Conservation (phyloP, 768 basidiomycete species). For the Suillus bovinus region DNA sequence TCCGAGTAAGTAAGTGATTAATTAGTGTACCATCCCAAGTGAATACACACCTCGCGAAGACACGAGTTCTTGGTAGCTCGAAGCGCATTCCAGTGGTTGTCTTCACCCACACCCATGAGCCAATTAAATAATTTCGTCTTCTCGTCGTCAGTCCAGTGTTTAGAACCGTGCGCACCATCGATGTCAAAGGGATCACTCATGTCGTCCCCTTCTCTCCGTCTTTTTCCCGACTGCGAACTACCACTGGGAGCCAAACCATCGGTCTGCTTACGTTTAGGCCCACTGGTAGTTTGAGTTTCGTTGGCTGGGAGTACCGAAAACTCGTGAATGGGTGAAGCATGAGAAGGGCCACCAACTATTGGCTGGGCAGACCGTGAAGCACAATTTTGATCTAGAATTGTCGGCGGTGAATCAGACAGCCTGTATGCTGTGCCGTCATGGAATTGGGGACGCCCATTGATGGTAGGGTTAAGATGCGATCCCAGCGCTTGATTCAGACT, state of each 20-base stretch:
- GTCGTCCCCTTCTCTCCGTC: constrained; percentile 33
- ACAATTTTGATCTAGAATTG: constrained; percentile 30
- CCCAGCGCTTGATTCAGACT: constrained; percentile 64
- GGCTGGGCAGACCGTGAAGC: constrained; percentile 27
- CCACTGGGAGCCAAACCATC: constrained; percentile 31
- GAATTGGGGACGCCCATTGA: constrained; percentile 33
- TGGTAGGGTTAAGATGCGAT: constrained; percentile 45
- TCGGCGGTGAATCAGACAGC: constrained; percentile 33
- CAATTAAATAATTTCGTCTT: constrained; percentile 76
- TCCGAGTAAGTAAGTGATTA: constrained; percentile 12
- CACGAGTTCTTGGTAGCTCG: constrained; percentile 82
- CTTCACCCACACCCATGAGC: constrained; percentile 71
- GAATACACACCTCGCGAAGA: constrained; percentile 62
- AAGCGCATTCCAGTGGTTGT: constrained; percentile 78
- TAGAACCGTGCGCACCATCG: constrained; percentile 59
- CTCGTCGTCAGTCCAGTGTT: constrained; percentile 86
- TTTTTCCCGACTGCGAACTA: constrained; percentile 28
- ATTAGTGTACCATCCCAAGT: not conserved
- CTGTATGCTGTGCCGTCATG: constrained; percentile 29
- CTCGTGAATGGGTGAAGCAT: constrained; percentile 33
- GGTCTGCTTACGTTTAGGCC: constrained; percentile 48
- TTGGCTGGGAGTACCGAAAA: constrained; percentile 31
- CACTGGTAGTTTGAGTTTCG: constrained; percentile 24
- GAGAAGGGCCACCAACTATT: constrained; percentile 29
- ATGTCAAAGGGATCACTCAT: constrained; percentile 27